phyloP scores from a whole-genome alignment of 208 protist genomes.

The Crithidia thermophila region DNA sequence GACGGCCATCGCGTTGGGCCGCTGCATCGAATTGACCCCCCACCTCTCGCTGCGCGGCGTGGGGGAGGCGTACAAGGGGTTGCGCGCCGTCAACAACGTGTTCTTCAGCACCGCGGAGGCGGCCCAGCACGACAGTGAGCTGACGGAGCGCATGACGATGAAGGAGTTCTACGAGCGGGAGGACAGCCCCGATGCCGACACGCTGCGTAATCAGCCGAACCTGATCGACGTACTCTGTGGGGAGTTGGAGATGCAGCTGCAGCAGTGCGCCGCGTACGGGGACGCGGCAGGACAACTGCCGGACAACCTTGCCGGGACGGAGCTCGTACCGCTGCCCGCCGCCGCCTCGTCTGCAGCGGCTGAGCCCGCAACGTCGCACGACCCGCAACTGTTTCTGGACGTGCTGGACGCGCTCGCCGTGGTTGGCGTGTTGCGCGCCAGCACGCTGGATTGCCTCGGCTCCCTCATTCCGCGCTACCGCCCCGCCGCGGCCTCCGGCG shows the following conservation, averaged over 20 bases:
- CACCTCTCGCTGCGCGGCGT: slow-evolving; percentile 46
- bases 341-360: not conserved
- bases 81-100: slow-evolving; percentile 46
- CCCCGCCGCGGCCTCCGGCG: not conserved
- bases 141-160: slow-evolving; percentile 27
- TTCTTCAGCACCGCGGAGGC: slow-evolving; percentile 80
- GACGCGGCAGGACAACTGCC: not conserved
- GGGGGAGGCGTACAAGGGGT: slow-evolving; percentile 49
- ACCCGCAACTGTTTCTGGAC: slow-evolving; percentile 19
- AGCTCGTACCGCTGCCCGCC: not conserved
- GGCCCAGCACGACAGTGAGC: slow-evolving; percentile 40
- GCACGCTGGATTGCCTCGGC: slow-evolving; percentile 18
- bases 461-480: slow-evolving; percentile 13
- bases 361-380: not conserved
- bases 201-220: slow-evolving; percentile 73
- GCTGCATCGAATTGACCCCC: slow-evolving; percentile 66
- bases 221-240: slow-evolving; percentile 72
- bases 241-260: slow-evolving; percentile 62
- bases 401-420: slow-evolving; percentile 32
- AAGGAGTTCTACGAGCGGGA: slow-evolving; percentile 26
- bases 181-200: slow-evolving; percentile 16
- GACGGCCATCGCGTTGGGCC: slow-evolving; percentile 62
- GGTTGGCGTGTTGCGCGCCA: slow-evolving; percentile 24
- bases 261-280: slow-evolving; percentile 1
- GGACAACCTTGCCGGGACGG: no score